Base-by-base conservation (phyloP, 768 basidiomycete genomes). In the Hebeloma cylindrosporum region DNA sequence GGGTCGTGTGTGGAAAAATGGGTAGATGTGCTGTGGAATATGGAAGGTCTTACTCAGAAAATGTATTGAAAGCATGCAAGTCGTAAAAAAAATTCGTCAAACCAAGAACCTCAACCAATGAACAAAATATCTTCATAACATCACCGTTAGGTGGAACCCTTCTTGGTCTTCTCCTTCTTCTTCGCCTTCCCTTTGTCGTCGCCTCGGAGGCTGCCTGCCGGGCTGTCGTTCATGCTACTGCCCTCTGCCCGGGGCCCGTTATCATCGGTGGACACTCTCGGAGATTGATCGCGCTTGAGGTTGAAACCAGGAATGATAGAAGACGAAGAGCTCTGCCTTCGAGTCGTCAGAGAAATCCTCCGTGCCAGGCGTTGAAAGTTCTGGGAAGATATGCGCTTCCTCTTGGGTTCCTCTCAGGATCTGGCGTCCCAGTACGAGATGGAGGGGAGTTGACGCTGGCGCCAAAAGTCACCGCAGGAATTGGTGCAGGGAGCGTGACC, bases 321-420 rank as follows among this genome's bases (percentile, higher is more conserved):
- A 13, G 77, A 70, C 7, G 72, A 67, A 17, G 73, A 76, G 27
- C 75, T 77, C 50, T 78, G 76, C 20, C 82, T 77, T 34, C 77
- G 74, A 0, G 82, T 76, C 21, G 71, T 76, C 32, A 87, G 63
- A 7, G 88, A 89, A 43, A 92, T 83, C 50, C 80, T 73, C 48
- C 87, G 72, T 11, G 88, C 89, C 27, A 92, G 60, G 13, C 87
- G 77, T 61, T 89, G 87, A 72, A 93, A 88, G 57, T 91, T 91
- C 61, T 93, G 89, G 20, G 87, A 85, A 7, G 87, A 83, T 46
- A 87, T 88, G 14, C 87, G 78, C 60, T 85, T 88, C 49, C 88
- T 74, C 69, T 88, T 89, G 79, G 57, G 79, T 56, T 88, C 88
- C 76, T 60, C 3, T 85, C 86, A 1, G 74, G 74, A 56, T 89